Evolutionary conservation across 345 rosid species (phyloP).

Genomic region (Rhodamnia rubescens): DNA sequence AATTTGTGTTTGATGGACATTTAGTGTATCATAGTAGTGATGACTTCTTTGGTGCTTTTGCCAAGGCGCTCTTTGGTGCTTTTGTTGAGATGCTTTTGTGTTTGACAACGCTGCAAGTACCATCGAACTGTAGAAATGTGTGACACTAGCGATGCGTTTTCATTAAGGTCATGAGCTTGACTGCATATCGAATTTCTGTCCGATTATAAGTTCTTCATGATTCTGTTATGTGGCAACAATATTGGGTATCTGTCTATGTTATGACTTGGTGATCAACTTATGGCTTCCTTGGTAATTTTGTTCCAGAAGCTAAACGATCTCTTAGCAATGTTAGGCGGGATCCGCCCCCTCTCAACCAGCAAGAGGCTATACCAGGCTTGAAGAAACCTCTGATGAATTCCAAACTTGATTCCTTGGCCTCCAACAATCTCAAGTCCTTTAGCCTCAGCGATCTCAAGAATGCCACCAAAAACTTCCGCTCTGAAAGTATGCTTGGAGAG

Average conservation of each 20-base stretch:
- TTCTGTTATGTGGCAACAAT: background rate
- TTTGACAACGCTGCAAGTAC: background rate
- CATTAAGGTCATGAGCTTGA: background rate
- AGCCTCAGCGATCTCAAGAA: slow-evolving; percentile 40
- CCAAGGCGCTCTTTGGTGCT: background rate
- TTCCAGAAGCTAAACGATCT: slow-evolving; percentile 20
- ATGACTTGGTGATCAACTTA: background rate
- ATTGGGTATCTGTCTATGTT: background rate
- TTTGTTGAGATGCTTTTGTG: background rate
- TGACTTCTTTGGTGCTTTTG: background rate
- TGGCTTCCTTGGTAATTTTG: background rate
- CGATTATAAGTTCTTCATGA: background rate
- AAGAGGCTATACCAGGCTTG: background rate
- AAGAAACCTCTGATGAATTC: slow-evolving; percentile 4
- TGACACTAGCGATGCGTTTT: background rate
- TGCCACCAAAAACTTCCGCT: slow-evolving; percentile 52
- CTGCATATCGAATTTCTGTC: background rate
- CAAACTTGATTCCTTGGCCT: slow-evolving; percentile 13
- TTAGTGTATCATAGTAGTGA: background rate
- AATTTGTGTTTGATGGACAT: background rate
- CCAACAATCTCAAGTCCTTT: slow-evolving; percentile 40
- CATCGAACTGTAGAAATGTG: background rate
- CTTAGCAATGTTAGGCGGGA: slow-evolving; percentile 2
- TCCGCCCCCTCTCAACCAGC: background rate
- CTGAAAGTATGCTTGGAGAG: slow-evolving; percentile 50